phyloP scores from a whole-genome alignment of 1,139 yeast genomes.

The Yamadazyma trypodendri region DNA sequence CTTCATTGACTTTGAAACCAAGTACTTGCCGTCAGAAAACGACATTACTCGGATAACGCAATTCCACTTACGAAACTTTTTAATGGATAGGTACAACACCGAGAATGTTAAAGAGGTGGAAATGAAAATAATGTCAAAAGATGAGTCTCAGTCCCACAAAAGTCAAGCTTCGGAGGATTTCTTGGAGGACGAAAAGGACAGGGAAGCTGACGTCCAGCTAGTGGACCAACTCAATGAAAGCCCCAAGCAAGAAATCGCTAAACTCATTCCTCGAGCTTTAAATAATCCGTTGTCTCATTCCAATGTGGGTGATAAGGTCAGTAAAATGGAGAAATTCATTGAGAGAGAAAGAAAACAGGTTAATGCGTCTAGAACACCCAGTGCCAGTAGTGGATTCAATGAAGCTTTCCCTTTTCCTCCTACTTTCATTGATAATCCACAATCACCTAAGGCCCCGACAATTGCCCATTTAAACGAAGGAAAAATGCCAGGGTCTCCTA shows the following conservation, averaged over 20 bases:
- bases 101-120: conserved; percentile 16
- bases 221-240: conserved; percentile 13
- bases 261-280: conserved; percentile 24
- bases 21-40: conserved; percentile 84
- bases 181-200: neutral
- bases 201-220: conserved; percentile 4
- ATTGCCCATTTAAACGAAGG: neutral
- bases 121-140: no score
- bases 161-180: conserved; percentile 3
- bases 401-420: neutral
- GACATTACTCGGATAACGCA: conserved; percentile 92
- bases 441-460: neutral
- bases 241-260: conserved; percentile 20
- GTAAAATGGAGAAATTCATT: conserved; percentile 26
- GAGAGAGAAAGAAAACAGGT: conserved; percentile 9
- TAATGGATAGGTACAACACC: conserved; percentile 49
- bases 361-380: conserved; percentile 1
- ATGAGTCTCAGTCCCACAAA: no score
- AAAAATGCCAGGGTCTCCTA: conserved; percentile 5
- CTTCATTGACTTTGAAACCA: conserved; percentile 77
- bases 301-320: conserved; percentile 24
- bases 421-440: neutral
- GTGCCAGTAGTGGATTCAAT: conserved; percentile 4
- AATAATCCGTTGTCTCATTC: conserved; percentile 10
- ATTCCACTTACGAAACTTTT: conserved; percentile 75